Base-by-base conservation (phyloP, 2,329 filamentous ascomycete genomes). In the Diaporthe velutina region DNA sequence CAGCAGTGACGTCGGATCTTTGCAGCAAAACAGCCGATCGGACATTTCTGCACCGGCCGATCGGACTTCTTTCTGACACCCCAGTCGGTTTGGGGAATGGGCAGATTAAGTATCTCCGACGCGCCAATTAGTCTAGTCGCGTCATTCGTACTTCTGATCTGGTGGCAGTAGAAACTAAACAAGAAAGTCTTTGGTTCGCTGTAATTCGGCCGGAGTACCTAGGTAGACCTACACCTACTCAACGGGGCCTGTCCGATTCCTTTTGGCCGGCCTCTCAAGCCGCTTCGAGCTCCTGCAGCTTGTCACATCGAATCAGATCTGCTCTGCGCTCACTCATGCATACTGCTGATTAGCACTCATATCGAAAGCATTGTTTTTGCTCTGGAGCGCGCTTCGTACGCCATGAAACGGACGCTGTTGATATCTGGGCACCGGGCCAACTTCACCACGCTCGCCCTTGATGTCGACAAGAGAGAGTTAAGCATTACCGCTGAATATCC, bases 361-460 rank as follows among this genome's bases (percentile, higher is more conserved):
- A 30, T 45, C 25, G 25, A 45, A 30, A 22, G 17, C 58, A 30
- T 30, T 22, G 15, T 64, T 12, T 28, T 13, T 19, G 17, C 15
- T 45, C 22, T 30, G n/a, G 1, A 28, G n/a, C 7, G 10, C 35
- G 12, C 5, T 19, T 40, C n/a, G 15, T 17, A 33, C 8, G 17
- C 10, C 38, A 64, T 64, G 58, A 64, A 45, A 45, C 58, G 38
- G n/a, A 64, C 38, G 25, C 19, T 64, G 38, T n/a, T 64, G 13
- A 45, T 64, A 25, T 64, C 58, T 45, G 58, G 58, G 7, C 38
- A 45, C 25, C 58, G 58, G 15, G 58, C 38, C 17, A 30, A 64
- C 9, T 64, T 64, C 25, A 64, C 38, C 38, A 45, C 38, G 2
- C 58, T 64, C 38, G 17, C 40, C 4, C 58, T 64, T 17, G 58